phyloP scores from a whole-genome alignment of 306 rosid genomes.

The Castanea sativa region DNA sequence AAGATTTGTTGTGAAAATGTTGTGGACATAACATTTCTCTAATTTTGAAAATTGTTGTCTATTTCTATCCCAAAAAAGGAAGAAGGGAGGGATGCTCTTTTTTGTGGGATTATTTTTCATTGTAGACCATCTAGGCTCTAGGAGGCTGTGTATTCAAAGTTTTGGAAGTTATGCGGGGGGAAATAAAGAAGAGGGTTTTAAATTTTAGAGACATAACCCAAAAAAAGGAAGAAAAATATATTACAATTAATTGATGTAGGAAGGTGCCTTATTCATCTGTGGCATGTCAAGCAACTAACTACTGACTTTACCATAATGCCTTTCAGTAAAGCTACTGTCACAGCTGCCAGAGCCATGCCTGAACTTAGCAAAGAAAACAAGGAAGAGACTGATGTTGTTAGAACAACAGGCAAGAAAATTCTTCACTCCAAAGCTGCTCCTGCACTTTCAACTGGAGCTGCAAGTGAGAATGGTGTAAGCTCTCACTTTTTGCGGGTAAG shows the following conservation, averaged over 20 bases:
- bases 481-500: constrained; percentile 59
- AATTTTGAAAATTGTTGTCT: too few relatives aligned
- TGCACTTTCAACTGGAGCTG: constrained; percentile 58
- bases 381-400: constrained; percentile 44
- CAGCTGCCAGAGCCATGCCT: constrained; percentile 42
- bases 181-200: too few relatives aligned
- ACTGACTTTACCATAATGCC: constrained; percentile 17
- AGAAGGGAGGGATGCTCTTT: background rate
- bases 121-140: background rate
- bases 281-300: constrained; percentile 12
- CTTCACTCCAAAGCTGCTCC: constrained; percentile 45
- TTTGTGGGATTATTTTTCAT: too few relatives aligned
- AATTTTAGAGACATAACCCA: too few relatives aligned
- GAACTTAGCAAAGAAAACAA: constrained; percentile 48
- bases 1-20: too few relatives aligned
- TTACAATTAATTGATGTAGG: background rate
- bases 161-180: too few relatives aligned
- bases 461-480: constrained; percentile 66
- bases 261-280: background rate
- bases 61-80: too few relatives aligned
- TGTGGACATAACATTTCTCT: too few relatives aligned
- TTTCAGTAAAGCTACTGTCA: constrained; percentile 49
- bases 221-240: background rate
- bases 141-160: too few relatives aligned
- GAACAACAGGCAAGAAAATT: constrained; percentile 31